Conservation (phyloP, 73 alveolate species). For the Tetrahymena borealis region DNA sequence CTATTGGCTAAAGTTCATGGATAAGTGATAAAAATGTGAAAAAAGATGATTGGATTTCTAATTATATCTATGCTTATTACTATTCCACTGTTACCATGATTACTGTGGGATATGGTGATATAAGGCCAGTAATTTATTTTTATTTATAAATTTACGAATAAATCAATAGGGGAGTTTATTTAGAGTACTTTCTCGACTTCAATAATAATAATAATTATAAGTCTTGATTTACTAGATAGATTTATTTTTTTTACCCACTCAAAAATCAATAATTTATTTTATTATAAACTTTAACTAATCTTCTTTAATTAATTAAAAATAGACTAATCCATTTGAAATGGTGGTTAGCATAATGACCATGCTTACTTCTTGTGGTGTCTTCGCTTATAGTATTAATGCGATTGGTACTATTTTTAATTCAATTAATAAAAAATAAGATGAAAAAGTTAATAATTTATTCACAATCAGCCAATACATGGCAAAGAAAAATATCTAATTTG, state of each 20-base stretch:
- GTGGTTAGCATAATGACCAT: background rate
- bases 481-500: background rate
- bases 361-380: background rate
- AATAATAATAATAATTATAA: no score
- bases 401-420: background rate
- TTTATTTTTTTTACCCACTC: no score
- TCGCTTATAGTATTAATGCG: background rate
- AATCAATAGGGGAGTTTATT: no score
- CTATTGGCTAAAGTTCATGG: background rate
- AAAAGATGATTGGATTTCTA: background rate
- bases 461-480: background rate
- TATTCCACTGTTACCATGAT: background rate
- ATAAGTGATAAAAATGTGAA: background rate
- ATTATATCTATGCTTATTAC: background rate
- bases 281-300: no score
- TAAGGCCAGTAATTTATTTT: background rate
- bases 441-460: background rate
- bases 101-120: background rate
- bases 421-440: background rate
- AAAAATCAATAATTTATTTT: no score
- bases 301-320: background rate
- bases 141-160: no score
- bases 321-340: background rate
- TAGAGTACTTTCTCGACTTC: no score
- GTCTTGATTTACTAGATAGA: no score